Conservation (phyloP, 2,329 filamentous ascomycete genomes). For the Fusarium burgessii region DNA sequence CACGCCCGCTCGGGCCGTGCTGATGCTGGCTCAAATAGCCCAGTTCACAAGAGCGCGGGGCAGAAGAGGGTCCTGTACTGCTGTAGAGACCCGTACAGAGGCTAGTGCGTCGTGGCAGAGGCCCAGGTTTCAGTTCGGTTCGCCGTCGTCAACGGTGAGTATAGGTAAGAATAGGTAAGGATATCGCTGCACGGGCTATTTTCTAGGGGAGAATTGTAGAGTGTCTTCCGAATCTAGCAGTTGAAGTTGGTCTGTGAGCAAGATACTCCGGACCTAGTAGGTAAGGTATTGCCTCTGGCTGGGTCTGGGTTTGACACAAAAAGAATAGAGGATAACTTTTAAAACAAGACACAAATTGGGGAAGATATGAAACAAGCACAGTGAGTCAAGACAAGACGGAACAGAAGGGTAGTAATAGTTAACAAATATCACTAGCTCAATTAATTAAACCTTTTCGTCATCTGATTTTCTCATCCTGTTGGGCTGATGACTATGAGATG, state of each 20-base stretch:
- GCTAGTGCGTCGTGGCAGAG: slow-evolving; percentile 42
- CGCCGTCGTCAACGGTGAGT: slow-evolving; percentile 45
- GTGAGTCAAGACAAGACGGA: slow-evolving; percentile 23
- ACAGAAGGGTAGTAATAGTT: slow-evolving; percentile 6
- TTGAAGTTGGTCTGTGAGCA: not conserved
- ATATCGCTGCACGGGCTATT: slow-evolving; percentile 37
- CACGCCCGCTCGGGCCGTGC: slow-evolving; percentile 41
- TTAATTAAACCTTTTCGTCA: slow-evolving; percentile 22
- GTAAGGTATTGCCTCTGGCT: not conserved
- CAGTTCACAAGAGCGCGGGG: slow-evolving; percentile 37
- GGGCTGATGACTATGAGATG: slow-evolving; percentile 38
- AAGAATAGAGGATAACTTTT: slow-evolving; percentile 3
- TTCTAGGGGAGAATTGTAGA: slow-evolving; percentile 2
- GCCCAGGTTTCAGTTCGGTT: slow-evolving; percentile 48
- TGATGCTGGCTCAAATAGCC: slow-evolving; percentile 42
- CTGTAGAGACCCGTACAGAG: slow-evolving; percentile 10
- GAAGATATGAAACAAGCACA: slow-evolving; percentile 24
- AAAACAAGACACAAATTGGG: slow-evolving; percentile 36
- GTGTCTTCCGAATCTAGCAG: not conserved
- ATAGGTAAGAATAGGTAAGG: slow-evolving; percentile 40
- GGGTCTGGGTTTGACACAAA: slow-evolving; percentile 6
- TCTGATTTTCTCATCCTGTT: slow-evolving; percentile 37
- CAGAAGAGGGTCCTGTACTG: slow-evolving; percentile 34
- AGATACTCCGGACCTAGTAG: no score
- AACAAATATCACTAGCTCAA: not conserved